A percentile compares a stretch with the other conserved stretches of the same genome.
These are phyloP conservation scores for Geotrichum candidum DNA, from an alignment of 1,139 yeast genomes.

Conservation along the genomic window DNA sequence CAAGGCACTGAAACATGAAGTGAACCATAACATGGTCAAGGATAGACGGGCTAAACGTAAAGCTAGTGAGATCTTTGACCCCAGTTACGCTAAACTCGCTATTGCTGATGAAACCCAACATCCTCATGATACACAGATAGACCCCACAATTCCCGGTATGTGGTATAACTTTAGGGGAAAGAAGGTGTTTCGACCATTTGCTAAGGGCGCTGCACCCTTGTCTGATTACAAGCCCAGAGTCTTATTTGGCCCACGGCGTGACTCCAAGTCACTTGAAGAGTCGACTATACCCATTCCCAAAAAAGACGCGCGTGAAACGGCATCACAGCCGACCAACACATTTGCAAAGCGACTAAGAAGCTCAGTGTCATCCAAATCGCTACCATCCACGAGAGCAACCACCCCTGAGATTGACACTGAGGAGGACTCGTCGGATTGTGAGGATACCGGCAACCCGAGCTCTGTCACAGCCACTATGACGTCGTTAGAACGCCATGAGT, in stretches of 20 bases:
- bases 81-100: background rate
- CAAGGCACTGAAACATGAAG: conserved; percentile 23
- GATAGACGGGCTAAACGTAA: conserved; percentile 1
- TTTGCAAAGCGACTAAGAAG: conserved; percentile 3
- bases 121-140: conserved; percentile 25
- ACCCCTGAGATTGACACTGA: conserved; percentile 15
- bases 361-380: conserved; percentile 1
- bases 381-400: background rate
- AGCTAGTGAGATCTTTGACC: background rate
- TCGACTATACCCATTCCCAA: conserved; percentile 11
- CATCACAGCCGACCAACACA: background rate
- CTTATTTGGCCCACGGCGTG: conserved; percentile 21
- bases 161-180: conserved; percentile 40
- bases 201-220: conserved; percentile 22
- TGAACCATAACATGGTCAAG: conserved; percentile 16
- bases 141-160: conserved; percentile 31
- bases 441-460: conserved; percentile 4
- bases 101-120: background rate
- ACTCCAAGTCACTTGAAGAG: conserved; percentile 13
- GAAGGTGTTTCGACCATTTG: conserved; percentile 36
- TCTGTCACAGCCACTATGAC: conserved; percentile 5
- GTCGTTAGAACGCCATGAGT: background rate
- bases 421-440: conserved; percentile 10
- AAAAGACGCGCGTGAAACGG: background rate
- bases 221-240: conserved; percentile 24